Base-by-base conservation (phyloP, 345 rosid genomes). In the Eutrema heterophyllum region DNA sequence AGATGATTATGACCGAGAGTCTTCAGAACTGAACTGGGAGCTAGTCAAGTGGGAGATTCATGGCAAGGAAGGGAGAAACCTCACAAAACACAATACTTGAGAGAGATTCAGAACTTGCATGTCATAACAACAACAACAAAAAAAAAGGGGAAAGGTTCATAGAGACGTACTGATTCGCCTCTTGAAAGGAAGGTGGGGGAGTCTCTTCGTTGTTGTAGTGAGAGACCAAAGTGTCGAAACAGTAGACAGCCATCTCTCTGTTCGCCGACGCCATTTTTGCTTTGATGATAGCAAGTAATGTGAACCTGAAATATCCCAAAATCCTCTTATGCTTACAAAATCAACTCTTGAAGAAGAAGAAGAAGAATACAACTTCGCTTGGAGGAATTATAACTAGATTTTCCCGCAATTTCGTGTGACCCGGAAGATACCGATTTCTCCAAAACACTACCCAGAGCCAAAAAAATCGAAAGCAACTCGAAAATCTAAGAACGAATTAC, bases 231-330 rank as follows among this genome's bases (percentile, higher is more conserved):
- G 86, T 88, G 79, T 90, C 99, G 82, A 95, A 95, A 84, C 99
- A 95, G 77, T 87, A 95, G 7, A 90, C 98, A n/a, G 86, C 99
- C 99, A 95, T 95, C 64, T 95, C 99, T 82, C 68, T 84, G 70
- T 87, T 95, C 29, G 99, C 99, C 70, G 91, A 82, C 81, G 93
- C 98, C 99, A 95, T 95, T 48, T 63, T 81, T 49, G 24, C 39
- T 43, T 39, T 10, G 45, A 60, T 67, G 48, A 32, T 14, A 73
- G 45, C 21, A n/a, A 55, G 5, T 16, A 54, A 32, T 24, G 7
- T 58, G 29, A 73, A 53, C 74, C 64, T 75, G 70, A 44, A 68
- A 68, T 9, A 14, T 51, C 12, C 41, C 33, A 68, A 35, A 68
- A 58, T 6, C 45, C 9, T 38, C 13, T 35, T 3, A 14, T 51